These are phyloP conservation scores for Cyamopsis tetragonoloba DNA, from an alignment of 306 rosid species.

Conservation along the genomic window DNA sequence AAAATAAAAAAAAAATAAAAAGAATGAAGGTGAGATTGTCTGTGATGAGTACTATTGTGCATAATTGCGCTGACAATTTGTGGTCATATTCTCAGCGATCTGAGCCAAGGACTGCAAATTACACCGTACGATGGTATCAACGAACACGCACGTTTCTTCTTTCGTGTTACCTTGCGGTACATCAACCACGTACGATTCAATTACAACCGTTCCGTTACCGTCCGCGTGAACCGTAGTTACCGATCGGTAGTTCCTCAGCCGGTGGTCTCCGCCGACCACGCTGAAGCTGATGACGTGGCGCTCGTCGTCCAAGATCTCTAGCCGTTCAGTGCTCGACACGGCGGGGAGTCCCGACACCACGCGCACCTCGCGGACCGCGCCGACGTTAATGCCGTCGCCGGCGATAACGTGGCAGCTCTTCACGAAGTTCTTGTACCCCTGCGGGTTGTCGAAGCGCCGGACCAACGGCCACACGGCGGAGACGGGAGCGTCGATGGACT, in stretches of 20 bases:
- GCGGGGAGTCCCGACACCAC: slow-evolving; percentile 68
- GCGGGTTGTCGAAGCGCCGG: slow-evolving; percentile 57
- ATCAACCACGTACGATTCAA: slow-evolving; percentile 62
- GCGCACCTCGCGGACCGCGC: slow-evolving; percentile 51
- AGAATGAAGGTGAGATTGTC: too few species aligned
- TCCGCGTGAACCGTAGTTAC: slow-evolving; percentile 47
- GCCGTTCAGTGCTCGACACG: slow-evolving; percentile 45
- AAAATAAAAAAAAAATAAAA: neutral
- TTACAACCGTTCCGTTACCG: slow-evolving; percentile 35
- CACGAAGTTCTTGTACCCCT: slow-evolving; percentile 50
- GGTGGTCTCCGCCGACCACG: slow-evolving; percentile 56
- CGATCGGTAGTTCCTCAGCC: slow-evolving; percentile 55
- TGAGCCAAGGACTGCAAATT: slow-evolving; percentile 55
- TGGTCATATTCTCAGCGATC: slow-evolving; percentile 35
- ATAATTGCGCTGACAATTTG: neutral
- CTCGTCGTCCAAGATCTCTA: slow-evolving; percentile 61
- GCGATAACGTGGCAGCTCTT: slow-evolving; percentile 49
- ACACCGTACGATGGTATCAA: slow-evolving; percentile 57
- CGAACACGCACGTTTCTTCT: slow-evolving; percentile 58
- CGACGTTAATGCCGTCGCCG: slow-evolving; percentile 43
- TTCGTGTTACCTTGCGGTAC: slow-evolving; percentile 55
- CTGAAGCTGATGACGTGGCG: slow-evolving; percentile 58
- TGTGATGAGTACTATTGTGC: neutral
- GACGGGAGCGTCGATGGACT: slow-evolving; percentile 39
- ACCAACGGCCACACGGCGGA: slow-evolving; percentile 51